phyloP scores from a whole-genome alignment of 176 grass and related monocot genomes.

The Aegilops bicornis region DNA sequence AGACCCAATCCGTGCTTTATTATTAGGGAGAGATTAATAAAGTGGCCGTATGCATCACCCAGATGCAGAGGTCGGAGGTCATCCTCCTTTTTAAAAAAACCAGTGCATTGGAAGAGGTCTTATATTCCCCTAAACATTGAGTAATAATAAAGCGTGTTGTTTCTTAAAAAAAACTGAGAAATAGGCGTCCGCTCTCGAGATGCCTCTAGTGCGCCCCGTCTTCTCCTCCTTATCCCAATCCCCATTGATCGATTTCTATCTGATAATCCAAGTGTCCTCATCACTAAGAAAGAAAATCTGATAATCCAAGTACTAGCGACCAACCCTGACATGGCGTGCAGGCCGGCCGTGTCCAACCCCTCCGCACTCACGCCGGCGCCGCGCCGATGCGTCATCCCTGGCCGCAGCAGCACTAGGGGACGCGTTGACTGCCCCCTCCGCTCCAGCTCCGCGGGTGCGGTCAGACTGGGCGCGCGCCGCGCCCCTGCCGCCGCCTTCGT shows the following conservation, averaged over 20 bases:
- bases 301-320: background rate
- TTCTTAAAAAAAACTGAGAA: too few species aligned
- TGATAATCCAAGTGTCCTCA: constrained; percentile 14
- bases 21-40: too few species aligned
- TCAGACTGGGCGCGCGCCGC: constrained; percentile 28
- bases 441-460: background rate
- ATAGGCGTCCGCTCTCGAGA: too few species aligned
- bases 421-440: background rate
- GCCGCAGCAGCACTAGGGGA: background rate
- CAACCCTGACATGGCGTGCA: constrained; percentile 29
- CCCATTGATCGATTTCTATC: background rate
- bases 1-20: too few species aligned
- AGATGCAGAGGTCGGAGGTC: too few species aligned
- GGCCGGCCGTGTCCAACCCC: constrained; percentile 38
- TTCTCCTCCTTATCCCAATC: background rate
- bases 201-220: background rate
- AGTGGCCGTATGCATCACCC: too few species aligned
- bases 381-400: background rate
- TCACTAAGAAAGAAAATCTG: too few species aligned
- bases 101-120: too few species aligned
- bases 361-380: constrained; percentile 20
- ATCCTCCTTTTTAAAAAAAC: too few species aligned
- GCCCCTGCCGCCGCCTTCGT: background rate
- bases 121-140: too few species aligned
- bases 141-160: too few species aligned